Percentiles rank a stretch among this genome's conserved stretches.
Conservation (phyloP, 371 early-diverging fungal genomes). For the Rhizopus arrhizus region DNA sequence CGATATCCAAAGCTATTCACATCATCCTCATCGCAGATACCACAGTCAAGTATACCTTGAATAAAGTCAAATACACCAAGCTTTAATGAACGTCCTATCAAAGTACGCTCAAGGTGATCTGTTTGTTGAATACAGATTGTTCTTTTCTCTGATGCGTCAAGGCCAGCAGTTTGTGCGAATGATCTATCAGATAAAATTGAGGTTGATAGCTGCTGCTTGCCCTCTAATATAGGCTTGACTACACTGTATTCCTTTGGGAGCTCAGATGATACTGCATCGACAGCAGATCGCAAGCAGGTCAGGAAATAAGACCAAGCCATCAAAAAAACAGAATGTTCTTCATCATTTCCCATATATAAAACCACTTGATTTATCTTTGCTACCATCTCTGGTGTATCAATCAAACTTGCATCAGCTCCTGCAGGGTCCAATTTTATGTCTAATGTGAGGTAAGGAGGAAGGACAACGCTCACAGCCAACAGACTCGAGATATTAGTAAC, state of each 20-base stretch:
- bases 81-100: constrained; percentile 37
- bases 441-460: constrained; percentile 5
- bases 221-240: constrained; percentile 21
- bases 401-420: constrained; percentile 1
- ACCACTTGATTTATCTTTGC: constrained; percentile 36
- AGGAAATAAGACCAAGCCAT: constrained; percentile 51
- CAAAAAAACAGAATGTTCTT: constrained; percentile 37
- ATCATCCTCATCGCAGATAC: constrained; percentile 36
- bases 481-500: constrained; percentile 32
- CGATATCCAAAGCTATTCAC: constrained; percentile 35
- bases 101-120: constrained; percentile 28
- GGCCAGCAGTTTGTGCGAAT: constrained; percentile 7
- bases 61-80: constrained; percentile 36
- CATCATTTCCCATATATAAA: constrained; percentile 30
- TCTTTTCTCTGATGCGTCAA: neutral
- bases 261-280: neutral
- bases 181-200: constrained; percentile 29
- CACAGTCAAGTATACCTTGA: constrained; percentile 22
- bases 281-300: constrained; percentile 19
- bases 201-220: constrained; percentile 12
- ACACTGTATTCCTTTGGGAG: constrained; percentile 18
- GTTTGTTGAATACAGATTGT: constrained; percentile 24
- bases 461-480: constrained; percentile 19
- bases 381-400: constrained; percentile 28
- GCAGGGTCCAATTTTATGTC: constrained; percentile 14